phyloP scores from a whole-genome alignment of 1,139 yeast species.

The Ogataea hybrid region DNA sequence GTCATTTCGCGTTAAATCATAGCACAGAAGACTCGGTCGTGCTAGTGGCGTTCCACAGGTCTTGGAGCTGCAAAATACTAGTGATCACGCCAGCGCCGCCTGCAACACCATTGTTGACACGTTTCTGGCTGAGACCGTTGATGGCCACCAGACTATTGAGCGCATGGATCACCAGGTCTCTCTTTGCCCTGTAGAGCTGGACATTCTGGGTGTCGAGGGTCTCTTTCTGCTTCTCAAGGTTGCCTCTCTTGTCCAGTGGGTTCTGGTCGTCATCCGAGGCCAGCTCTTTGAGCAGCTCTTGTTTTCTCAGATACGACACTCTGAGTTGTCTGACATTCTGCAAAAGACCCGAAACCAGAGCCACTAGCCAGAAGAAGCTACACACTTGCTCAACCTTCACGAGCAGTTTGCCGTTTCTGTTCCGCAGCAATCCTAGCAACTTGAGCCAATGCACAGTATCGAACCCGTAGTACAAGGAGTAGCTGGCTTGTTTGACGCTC shows the following conservation, averaged over 20 bases:
- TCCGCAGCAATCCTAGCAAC: slow-evolving; percentile 35
- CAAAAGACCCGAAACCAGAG: slow-evolving; percentile 44
- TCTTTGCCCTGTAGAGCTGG: slow-evolving; percentile 40
- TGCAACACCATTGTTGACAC: slow-evolving; percentile 73
- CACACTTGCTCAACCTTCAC: slow-evolving; percentile 37
- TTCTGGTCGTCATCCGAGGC: slow-evolving; percentile 14
- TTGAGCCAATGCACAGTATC: slow-evolving; percentile 76
- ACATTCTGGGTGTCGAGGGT: slow-evolving; percentile 10
- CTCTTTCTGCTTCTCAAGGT: slow-evolving; percentile 26
- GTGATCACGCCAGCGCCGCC: slow-evolving; percentile 87
- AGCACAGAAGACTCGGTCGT: slow-evolving; percentile 3
- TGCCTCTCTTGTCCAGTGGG: slow-evolving; percentile 34
- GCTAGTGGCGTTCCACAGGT: slow-evolving; percentile 51
- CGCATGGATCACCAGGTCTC: slow-evolving; percentile 76
- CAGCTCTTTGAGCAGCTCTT: slow-evolving; percentile 18
- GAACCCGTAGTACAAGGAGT: slow-evolving; percentile 69
- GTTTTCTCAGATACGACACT: slow-evolving; percentile 16
- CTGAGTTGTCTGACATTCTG: slow-evolving; percentile 31
- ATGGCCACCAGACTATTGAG: slow-evolving; percentile 77
- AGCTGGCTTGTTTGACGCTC: slow-evolving; percentile 67
- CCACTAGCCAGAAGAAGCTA: slow-evolving; percentile 77
- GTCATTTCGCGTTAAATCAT: slow-evolving; percentile 5
- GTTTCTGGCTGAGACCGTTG: slow-evolving; percentile 60
- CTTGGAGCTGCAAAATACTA: slow-evolving; percentile 72
- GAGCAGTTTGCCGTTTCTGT: slow-evolving; percentile 25